Base-by-base conservation (phyloP, 768 basidiomycete genomes). In the Xerocomus brunneocitrinus region DNA sequence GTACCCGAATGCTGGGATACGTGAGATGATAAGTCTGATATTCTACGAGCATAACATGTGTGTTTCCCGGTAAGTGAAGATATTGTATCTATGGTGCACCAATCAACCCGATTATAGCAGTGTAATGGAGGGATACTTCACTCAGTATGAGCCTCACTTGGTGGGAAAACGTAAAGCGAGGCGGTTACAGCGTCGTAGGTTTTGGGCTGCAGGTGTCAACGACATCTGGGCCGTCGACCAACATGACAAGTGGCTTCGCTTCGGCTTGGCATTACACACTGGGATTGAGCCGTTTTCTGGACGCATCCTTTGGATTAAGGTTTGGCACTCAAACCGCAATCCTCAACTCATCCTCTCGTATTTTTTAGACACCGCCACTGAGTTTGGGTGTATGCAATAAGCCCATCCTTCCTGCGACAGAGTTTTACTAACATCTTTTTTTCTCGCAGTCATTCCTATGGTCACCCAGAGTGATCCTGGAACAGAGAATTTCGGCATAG, bases 121-220 rank as follows among this genome's bases (percentile, higher is more conserved):
- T 1, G 12, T 43, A 1, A 27, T 43, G 24, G 12, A 14, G 8
- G n/a, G 19, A n/a, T 45, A 45, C 4, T 45, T 45, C 16, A 4
- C 5, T 1, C 2, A 27, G 4, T 30, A 45, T 45, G 44, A 45
- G 54, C 61, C 60, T 12, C 53, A 67, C 2, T 58, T 61, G 1
- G 63, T 75, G 0, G 13, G 35, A 2, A 36, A 39, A 19, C 56
- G 67, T 0, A 59, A 57, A 31, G 36, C 42, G 3, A 25, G 54
- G 3, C 52, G 57, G 0, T 67, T 77, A 24, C 61, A 61, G 14
- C 61, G 71, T 0, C 57, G 59, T 4, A 54, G 52, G 0, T 78
- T 73, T 47, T 75, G 63, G 58, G 64, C 73, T 3, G 75, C 77
- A 6, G 77, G 77, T 0, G 67, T 76, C 0, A 77, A 71, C 31